Percentiles rank a stretch among this genome's conserved stretches.
These are phyloP conservation scores for Mortierella antarctica DNA, from an alignment of 192 early-diverging fungal species.

Conservation along the genomic window DNA sequence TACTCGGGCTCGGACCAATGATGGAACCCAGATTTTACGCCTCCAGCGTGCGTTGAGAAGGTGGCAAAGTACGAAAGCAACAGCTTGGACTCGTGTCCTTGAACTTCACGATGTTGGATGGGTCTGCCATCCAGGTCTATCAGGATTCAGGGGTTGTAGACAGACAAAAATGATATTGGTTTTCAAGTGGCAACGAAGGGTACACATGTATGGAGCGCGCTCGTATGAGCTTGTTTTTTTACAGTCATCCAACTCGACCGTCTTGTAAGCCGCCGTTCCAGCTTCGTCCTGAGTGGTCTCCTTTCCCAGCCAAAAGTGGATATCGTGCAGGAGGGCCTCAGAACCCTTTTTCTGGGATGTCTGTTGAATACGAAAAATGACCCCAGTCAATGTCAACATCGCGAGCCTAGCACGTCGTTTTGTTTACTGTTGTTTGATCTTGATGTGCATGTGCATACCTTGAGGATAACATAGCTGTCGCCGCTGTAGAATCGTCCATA, in stretches of 20 bases:
- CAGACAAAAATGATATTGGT: background rate
- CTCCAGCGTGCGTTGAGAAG: constrained; percentile 70
- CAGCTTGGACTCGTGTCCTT: constrained; percentile 70
- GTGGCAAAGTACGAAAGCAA: constrained; percentile 77
- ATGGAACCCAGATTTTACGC: constrained; percentile 79
- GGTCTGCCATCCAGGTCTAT: constrained; percentile 71
- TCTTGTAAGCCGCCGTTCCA: constrained; percentile 89
- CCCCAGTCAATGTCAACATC: background rate
- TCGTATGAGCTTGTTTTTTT: constrained; percentile 4
- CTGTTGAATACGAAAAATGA: constrained; percentile 32
- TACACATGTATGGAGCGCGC: background rate
- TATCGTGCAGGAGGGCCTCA: constrained; percentile 73
- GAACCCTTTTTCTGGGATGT: constrained; percentile 68
- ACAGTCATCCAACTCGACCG: constrained; percentile 81
- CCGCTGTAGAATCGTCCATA: constrained; percentile 81
- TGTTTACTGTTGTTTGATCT: too few species aligned
- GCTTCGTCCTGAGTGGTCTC: constrained; percentile 83
- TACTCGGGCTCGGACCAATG: constrained; percentile 65
- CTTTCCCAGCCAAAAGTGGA: constrained; percentile 88
- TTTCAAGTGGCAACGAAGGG: background rate
- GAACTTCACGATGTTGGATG: constrained; percentile 84
- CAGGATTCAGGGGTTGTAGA: background rate
- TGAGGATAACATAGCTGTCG: constrained; percentile 82
- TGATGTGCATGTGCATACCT: constrained; percentile 54
- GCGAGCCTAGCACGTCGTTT: too few species aligned